These are phyloP conservation scores for Ajuga chamaepitys DNA, from an alignment of 257 asterid species.

Conservation along the genomic window DNA sequence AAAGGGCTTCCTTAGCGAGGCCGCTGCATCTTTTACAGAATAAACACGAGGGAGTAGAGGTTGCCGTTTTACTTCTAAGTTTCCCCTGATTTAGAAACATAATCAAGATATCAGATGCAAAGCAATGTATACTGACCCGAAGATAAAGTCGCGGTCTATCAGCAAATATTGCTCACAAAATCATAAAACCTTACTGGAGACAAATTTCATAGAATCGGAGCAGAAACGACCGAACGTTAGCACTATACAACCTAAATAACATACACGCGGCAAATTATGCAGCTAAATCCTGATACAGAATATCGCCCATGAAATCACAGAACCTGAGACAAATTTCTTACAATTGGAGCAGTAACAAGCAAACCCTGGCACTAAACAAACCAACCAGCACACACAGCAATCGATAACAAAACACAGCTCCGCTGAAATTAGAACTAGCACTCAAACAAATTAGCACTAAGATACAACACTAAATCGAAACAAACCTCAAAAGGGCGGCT, in stretches of 20 bases:
- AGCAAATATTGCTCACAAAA: not conserved
- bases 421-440: not conserved
- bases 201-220: too few relatives aligned
- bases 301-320: not conserved
- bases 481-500: conserved; percentile 65
- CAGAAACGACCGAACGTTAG: conserved; percentile 21
- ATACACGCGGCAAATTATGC: not conserved
- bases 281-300: not conserved
- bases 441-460: not conserved
- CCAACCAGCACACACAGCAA: not conserved
- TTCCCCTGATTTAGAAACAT: conserved; percentile 58
- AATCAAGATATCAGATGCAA: not conserved
- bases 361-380: conserved; percentile 23
- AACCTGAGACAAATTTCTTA: not conserved
- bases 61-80: conserved; percentile 69
- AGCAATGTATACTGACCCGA: not conserved
- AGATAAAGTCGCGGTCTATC: not conserved
- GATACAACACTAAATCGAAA: not conserved
- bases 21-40: conserved; percentile 61
- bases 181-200: not conserved
- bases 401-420: not conserved
- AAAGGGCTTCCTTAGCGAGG: conserved; percentile 70
- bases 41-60: conserved; percentile 84
- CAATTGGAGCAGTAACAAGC: conserved; percentile 10
- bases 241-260: conserved; percentile 5